Percentiles rank a stretch among this genome's conserved stretches.
Conservation (phyloP, 108 stramenopile species). For the Schizochytrium sp. region DNA sequence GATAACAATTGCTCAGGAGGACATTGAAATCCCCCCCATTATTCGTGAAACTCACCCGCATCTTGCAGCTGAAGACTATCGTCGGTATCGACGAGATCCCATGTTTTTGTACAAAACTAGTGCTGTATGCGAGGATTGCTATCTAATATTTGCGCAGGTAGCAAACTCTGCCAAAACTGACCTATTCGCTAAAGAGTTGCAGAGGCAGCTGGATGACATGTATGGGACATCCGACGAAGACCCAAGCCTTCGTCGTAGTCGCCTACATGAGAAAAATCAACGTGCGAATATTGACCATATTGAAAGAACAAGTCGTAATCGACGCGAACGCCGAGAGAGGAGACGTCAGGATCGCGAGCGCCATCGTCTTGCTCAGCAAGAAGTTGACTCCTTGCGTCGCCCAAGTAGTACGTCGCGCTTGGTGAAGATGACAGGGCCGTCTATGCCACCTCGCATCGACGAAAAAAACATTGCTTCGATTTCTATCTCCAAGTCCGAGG, state of each 20-base stretch:
- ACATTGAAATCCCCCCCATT: constrained; percentile 82
- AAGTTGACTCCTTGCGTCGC: neutral
- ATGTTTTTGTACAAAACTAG: constrained; percentile 83
- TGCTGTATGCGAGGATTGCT: constrained; percentile 83
- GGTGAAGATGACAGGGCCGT: constrained; percentile 22
- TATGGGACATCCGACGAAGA: neutral
- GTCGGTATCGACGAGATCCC: constrained; percentile 79
- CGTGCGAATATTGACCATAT: constrained; percentile 55
- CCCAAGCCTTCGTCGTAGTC: neutral
- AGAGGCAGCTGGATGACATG: constrained; percentile 62
- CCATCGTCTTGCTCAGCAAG: constrained; percentile 14
- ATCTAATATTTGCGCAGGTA: constrained; percentile 81
- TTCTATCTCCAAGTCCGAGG: neutral
- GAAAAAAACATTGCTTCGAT: neutral
- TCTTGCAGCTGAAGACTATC: constrained; percentile 75
- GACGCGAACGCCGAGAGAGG: constrained; percentile 5
- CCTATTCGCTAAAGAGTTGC: constrained; percentile 64
- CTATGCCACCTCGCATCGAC: constrained; percentile 49
- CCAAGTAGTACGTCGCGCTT: neutral
- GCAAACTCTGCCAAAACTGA: constrained; percentile 65
- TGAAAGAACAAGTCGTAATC: constrained; percentile 64
- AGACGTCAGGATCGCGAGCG: constrained; percentile 18
- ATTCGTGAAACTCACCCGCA: constrained; percentile 80
- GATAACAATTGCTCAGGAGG: constrained; percentile 57
- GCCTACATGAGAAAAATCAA: constrained; percentile 60